A percentile compares a stretch with the other conserved stretches of the same genome.
These are phyloP conservation scores for Tricholoma sp. DNA, from an alignment of 768 basidiomycete species.

Conservation along the genomic window DNA sequence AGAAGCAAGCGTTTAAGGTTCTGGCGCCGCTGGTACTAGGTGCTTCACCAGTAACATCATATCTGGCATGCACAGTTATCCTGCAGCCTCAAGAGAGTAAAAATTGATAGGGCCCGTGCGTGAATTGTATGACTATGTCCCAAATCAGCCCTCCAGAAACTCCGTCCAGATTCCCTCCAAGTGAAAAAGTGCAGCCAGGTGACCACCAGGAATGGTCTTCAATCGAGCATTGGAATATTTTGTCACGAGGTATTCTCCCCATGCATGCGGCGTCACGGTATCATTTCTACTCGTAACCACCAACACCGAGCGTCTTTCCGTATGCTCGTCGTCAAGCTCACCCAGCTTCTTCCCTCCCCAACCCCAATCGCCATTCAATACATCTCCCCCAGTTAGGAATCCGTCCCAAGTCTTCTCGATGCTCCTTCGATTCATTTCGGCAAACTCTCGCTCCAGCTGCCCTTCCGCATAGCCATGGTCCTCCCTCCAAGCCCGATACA, in stretches of 20 bases:
- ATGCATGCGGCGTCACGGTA: slow-evolving; percentile 24
- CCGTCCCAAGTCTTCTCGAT: slow-evolving; percentile 41
- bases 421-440: slow-evolving; percentile 33
- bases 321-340: slow-evolving; percentile 38
- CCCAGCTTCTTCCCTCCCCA: slow-evolving; percentile 25
- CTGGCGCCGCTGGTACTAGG: too few species aligned
- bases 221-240: slow-evolving; percentile 36
- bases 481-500: slow-evolving; percentile 35
- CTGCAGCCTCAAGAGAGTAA: neutral
- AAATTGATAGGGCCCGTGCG: neutral
- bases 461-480: slow-evolving; percentile 32
- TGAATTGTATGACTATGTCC: neutral
- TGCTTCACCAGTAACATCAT: too few species aligned
- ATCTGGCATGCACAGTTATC: too few species aligned
- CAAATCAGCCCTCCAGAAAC: slow-evolving; percentile 10
- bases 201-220: slow-evolving; percentile 34
- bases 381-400: slow-evolving; percentile 27
- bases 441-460: slow-evolving; percentile 31
- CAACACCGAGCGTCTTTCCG: slow-evolving; percentile 29
- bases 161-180: slow-evolving; percentile 34
- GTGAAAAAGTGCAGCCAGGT: slow-evolving; percentile 31
- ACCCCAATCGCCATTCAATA: slow-evolving; percentile 42
- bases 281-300: slow-evolving; percentile 33
- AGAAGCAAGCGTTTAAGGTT: too few species aligned
- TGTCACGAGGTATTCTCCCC: slow-evolving; percentile 33